Percentiles rank a stretch among this genome's conserved stretches.
phyloP scores from a whole-genome alignment of 78 protist genomes.

The Protostelium mycophagum region DNA sequence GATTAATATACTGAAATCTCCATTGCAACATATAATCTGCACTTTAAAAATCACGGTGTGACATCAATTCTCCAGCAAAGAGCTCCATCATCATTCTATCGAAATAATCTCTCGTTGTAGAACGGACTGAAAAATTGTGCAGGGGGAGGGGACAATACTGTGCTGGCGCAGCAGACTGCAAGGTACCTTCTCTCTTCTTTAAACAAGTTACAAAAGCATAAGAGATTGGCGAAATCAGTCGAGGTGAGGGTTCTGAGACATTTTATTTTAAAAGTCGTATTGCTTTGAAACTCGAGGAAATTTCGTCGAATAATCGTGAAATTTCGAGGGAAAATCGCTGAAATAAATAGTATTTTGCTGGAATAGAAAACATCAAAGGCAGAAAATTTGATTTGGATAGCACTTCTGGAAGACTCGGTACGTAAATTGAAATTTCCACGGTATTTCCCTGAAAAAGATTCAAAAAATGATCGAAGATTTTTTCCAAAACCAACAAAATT shows the following conservation, averaged over 20 bases:
- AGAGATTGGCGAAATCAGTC: not conserved
- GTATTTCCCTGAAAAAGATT: not conserved
- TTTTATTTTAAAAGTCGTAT: not conserved
- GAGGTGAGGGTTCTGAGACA: not conserved
- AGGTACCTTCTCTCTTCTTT: constrained; percentile 16
- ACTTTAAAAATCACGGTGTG: too few relatives aligned
- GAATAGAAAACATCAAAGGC: not conserved
- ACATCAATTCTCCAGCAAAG: too few relatives aligned
- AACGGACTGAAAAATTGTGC: too few relatives aligned
- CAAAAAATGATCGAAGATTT: not conserved
- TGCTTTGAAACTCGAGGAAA: too few relatives aligned
- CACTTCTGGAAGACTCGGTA: not conserved
- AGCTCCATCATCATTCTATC: too few relatives aligned
- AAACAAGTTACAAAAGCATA: not conserved
- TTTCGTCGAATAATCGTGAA: too few relatives aligned
- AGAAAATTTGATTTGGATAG: not conserved
- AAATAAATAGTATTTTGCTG: not conserved
- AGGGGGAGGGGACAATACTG: constrained; percentile 65
- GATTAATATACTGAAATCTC: too few relatives aligned
- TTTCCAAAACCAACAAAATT: too few relatives aligned
- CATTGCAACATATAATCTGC: too few relatives aligned
- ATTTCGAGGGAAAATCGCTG: too few relatives aligned
- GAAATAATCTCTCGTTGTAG: too few relatives aligned
- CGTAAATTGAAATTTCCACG: too few relatives aligned
- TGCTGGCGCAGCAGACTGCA: constrained; percentile 62